Evolutionary conservation across 2,329 filamentous ascomycete genomes (phyloP).

Genomic region (Ophiocordyceps camponoti-saundersi): DNA sequence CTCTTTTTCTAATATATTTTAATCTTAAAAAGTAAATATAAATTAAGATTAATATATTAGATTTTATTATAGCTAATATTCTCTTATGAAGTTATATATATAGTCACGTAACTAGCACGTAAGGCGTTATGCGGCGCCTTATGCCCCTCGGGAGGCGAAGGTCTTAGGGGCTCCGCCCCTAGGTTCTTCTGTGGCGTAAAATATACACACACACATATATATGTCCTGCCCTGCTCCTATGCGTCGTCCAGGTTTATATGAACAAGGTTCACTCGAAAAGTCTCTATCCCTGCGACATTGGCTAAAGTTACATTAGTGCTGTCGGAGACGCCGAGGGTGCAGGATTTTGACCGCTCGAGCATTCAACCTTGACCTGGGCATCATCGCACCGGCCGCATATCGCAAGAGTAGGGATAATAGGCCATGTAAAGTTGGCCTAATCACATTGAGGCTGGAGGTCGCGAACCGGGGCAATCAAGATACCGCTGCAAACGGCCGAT

Average conservation of each 20-base stretch:
- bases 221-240: constrained; percentile 8
- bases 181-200: too few species aligned
- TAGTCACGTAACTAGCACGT: too few species aligned
- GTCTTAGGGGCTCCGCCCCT: too few species aligned
- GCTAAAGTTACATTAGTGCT: constrained; percentile 11
- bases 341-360: constrained; percentile 8
- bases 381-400: constrained; percentile 16
- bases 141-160: too few species aligned
- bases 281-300: constrained; percentile 7
- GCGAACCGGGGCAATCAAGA: constrained; percentile 12
- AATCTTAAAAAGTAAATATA: too few species aligned
- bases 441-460: constrained; percentile 11
- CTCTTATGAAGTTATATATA: too few species aligned
- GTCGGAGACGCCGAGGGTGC: constrained; percentile 12
- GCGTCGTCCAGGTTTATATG: constrained; percentile 1
- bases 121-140: too few species aligned
- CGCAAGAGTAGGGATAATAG: constrained; percentile 16
- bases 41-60: too few species aligned
- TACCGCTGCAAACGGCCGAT: constrained; percentile 19
- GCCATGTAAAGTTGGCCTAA: constrained; percentile 18
- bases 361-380: constrained; percentile 4
- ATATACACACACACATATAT: too few species aligned
- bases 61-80: too few species aligned
- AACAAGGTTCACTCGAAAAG: constrained; percentile 13
- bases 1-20: too few species aligned